phyloP scores from a whole-genome alignment of 495 filamentous ascomycete species.

The Usnea hakonensis region DNA sequence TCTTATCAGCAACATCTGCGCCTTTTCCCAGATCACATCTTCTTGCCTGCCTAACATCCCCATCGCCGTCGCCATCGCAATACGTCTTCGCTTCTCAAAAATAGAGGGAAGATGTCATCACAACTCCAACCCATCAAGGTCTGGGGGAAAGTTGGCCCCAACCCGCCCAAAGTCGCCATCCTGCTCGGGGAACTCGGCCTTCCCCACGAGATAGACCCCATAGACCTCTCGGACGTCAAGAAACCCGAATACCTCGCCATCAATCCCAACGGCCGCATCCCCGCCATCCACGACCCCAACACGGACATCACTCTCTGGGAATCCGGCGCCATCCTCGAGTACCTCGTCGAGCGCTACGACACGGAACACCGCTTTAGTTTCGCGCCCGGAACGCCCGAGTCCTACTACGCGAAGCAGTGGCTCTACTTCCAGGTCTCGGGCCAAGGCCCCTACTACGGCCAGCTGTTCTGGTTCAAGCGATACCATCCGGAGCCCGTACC shows the following conservation, averaged over 20 bases:
- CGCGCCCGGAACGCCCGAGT: slow-evolving; percentile 31
- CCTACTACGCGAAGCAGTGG: slow-evolving; percentile 34
- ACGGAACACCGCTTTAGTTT: slow-evolving; percentile 43
- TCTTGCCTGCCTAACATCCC: no score
- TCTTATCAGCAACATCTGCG: no score
- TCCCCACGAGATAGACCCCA: slow-evolving; percentile 24
- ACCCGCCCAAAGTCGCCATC: slow-evolving; percentile 46
- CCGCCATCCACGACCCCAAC: slow-evolving; percentile 52
- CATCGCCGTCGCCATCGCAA: not conserved
- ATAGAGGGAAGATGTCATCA: slow-evolving; percentile 11
- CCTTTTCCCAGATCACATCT: no score
- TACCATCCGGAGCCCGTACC: slow-evolving; percentile 34
- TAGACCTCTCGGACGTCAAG: slow-evolving; percentile 44
- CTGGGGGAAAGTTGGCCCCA: slow-evolving; percentile 34
- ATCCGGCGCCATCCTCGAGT: slow-evolving; percentile 55
- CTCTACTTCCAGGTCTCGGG: slow-evolving; percentile 40
- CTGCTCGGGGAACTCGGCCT: slow-evolving; percentile 36
- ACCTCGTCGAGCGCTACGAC: slow-evolving; percentile 56
- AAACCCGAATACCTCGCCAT: slow-evolving; percentile 36
- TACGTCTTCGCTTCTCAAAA: not conserved
- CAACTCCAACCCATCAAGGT: slow-evolving; percentile 33
- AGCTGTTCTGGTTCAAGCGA: slow-evolving; percentile 34
- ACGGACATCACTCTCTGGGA: slow-evolving; percentile 53
- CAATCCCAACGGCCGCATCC: slow-evolving; percentile 62
- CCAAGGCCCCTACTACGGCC: slow-evolving; percentile 45